Evolutionary conservation across 2,329 filamentous ascomycete genomes (phyloP).

Genomic region (Calonectria multiphialidica): DNA sequence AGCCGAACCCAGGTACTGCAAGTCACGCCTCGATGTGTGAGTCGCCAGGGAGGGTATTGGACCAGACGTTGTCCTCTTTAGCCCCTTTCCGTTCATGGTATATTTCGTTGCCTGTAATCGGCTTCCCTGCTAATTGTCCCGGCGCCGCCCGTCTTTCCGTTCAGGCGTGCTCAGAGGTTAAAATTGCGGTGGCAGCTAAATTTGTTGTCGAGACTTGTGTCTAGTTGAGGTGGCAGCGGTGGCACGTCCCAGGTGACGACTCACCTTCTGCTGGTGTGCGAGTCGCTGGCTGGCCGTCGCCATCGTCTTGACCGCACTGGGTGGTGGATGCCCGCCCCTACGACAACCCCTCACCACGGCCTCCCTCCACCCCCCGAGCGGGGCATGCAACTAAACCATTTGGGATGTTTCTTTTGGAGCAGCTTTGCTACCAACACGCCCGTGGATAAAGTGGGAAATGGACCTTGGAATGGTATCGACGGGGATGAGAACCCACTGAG

Average conservation of each 20-base stretch:
- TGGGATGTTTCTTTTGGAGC: constrained; percentile 23
- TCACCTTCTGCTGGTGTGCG: constrained; percentile 6
- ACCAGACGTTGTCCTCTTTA: constrained; percentile 7
- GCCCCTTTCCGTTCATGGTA: constrained; percentile 21
- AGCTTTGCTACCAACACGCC: constrained; percentile 33
- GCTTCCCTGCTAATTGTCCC: constrained; percentile 21
- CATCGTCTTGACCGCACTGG: constrained; percentile 27
- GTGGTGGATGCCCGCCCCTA: constrained; percentile 8
- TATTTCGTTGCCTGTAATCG: constrained; percentile 3
- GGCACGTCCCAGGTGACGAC: constrained; percentile 37
- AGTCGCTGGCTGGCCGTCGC: constrained; percentile 3
- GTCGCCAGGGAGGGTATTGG: neutral
- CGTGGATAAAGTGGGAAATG: constrained; percentile 22
- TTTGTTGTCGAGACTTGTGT: constrained; percentile 29
- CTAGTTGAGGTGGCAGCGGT: constrained; percentile 30
- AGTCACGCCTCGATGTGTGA: neutral
- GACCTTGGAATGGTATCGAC: constrained; percentile 21
- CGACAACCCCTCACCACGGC: constrained; percentile 22
- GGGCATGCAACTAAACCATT: constrained; percentile 38
- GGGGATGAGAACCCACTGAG: constrained; percentile 14
- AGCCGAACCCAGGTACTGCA: neutral
- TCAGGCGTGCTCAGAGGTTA: constrained; percentile 34
- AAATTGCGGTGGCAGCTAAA: constrained; percentile 43
- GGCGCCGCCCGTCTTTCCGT: constrained; percentile 15
- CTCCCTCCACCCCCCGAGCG: constrained; percentile 10